These are phyloP conservation scores for Vigna mungo DNA, from an alignment of 306 rosid genomes.

Conservation along the genomic window DNA sequence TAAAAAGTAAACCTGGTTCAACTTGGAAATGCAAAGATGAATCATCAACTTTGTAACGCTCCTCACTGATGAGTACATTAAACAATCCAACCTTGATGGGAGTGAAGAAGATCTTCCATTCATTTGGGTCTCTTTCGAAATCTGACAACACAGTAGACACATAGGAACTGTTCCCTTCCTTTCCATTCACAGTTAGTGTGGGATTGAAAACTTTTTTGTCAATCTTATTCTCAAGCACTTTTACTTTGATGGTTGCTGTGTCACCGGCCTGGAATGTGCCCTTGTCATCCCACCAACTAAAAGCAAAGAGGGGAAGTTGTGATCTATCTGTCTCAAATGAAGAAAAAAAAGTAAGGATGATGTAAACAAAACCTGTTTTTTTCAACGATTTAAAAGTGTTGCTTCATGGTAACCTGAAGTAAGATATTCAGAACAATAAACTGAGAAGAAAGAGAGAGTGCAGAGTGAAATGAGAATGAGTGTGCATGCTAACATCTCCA, in stretches of 20 bases:
- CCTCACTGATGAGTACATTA: slow-evolving; percentile 71
- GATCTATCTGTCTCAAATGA: slow-evolving; percentile 50
- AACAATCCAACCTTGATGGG: slow-evolving; percentile 67
- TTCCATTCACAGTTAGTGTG: slow-evolving; percentile 66
- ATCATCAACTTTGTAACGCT: slow-evolving; percentile 61
- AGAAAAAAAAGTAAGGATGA: background rate
- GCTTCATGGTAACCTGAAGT: slow-evolving; percentile 43
- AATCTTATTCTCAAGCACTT: slow-evolving; percentile 71
- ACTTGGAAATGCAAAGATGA: slow-evolving; percentile 84
- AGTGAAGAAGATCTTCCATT: slow-evolving; percentile 72
- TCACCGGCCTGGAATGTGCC: slow-evolving; percentile 72
- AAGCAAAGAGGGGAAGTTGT: slow-evolving; percentile 59
- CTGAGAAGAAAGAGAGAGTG: slow-evolving; percentile 41
- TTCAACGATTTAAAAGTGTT: background rate
- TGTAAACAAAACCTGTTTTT: background rate
- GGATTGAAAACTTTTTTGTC: slow-evolving; percentile 59
- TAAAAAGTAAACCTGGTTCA: slow-evolving; percentile 65
- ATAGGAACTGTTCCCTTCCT: slow-evolving; percentile 73
- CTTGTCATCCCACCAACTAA: slow-evolving; percentile 85
- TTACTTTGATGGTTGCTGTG: slow-evolving; percentile 57
- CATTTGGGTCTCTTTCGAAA: slow-evolving; percentile 61
- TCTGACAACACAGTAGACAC: slow-evolving; percentile 61
- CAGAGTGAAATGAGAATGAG: slow-evolving; percentile 45
- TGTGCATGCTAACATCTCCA: slow-evolving; percentile 1
- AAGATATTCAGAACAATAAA: slow-evolving; percentile 40